These are phyloP conservation scores for Penicillium cinerascens DNA, from an alignment of 495 filamentous ascomycete genomes.

Conservation along the genomic window DNA sequence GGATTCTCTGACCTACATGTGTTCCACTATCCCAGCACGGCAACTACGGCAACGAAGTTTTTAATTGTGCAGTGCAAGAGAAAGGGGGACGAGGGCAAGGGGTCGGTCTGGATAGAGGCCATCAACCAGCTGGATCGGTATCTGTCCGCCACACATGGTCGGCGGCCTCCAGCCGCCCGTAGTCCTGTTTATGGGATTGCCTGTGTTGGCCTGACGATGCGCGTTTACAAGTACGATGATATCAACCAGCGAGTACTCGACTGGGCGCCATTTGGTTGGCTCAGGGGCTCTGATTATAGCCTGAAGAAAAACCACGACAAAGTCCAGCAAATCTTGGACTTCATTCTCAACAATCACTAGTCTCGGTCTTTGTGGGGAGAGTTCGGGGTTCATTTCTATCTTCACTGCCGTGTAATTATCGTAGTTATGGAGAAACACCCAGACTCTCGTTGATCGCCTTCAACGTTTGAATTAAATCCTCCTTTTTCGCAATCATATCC, in stretches of 20 bases:
- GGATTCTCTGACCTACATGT: conserved; percentile 9
- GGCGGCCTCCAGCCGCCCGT: no score
- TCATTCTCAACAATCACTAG: no score
- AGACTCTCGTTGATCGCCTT: not conserved
- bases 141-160: not conserved
- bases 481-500: not conserved
- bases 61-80: conserved; percentile 5
- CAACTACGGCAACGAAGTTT: not conserved
- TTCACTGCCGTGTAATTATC: not conserved
- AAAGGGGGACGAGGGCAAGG: not conserved
- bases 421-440: not conserved
- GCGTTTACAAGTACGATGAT: no score
- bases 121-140: not conserved
- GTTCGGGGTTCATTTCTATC: not conserved
- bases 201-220: no score
- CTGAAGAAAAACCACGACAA: no score
- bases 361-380: no score
- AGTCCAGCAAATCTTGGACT: no score
- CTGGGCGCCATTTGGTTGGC: no score
- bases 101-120: not conserved
- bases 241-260: no score
- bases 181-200: no score
- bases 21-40: conserved; percentile 1
- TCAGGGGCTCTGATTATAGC: no score
- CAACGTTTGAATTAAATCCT: not conserved